Conservation (phyloP, 2,329 filamentous ascomycete species). For the Piedraia hortae region DNA sequence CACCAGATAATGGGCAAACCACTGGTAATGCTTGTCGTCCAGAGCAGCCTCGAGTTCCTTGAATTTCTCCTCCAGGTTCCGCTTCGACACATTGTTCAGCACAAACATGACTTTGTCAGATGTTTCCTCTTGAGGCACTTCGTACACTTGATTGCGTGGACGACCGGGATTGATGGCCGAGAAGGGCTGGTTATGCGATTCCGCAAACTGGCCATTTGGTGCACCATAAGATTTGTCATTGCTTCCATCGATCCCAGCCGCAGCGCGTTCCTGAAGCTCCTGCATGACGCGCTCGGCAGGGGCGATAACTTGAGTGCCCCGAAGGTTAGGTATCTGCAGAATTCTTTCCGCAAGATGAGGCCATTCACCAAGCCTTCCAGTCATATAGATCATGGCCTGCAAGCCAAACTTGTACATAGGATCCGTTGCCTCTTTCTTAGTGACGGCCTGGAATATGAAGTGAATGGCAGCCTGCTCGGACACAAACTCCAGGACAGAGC, state of each 20-base stretch:
- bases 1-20: slow-evolving; percentile 88
- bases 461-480: slow-evolving; percentile 81
- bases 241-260: slow-evolving; percentile 8
- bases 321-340: slow-evolving; percentile 52
- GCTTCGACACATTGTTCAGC: slow-evolving; percentile 83
- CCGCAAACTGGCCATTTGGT: slow-evolving; percentile 44
- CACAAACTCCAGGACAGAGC: slow-evolving; percentile 67
- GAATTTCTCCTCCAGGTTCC: slow-evolving; percentile 64
- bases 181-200: slow-evolving; percentile 43
- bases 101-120: slow-evolving; percentile 91
- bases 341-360: slow-evolving; percentile 79
- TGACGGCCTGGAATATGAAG: slow-evolving; percentile 91
- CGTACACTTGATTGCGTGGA: slow-evolving; percentile 35
- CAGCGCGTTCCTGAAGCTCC: slow-evolving; percentile 8
- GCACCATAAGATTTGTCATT: slow-evolving; percentile 22
- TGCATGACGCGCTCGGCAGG: slow-evolving; percentile 10
- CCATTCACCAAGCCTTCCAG: slow-evolving; percentile 67
- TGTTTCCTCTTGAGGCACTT: slow-evolving; percentile 58
- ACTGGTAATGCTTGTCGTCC: slow-evolving; percentile 61
- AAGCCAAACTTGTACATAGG: slow-evolving; percentile 97
- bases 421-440: slow-evolving; percentile 54
- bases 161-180: slow-evolving; percentile 50
- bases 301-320: slow-evolving; percentile 36
- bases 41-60: slow-evolving; percentile 54
- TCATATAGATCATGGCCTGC: slow-evolving; percentile 75